Evolutionary conservation across 805 yeast genomes (phyloP).

Genomic region (Grigorovia transvaalensis): DNA sequence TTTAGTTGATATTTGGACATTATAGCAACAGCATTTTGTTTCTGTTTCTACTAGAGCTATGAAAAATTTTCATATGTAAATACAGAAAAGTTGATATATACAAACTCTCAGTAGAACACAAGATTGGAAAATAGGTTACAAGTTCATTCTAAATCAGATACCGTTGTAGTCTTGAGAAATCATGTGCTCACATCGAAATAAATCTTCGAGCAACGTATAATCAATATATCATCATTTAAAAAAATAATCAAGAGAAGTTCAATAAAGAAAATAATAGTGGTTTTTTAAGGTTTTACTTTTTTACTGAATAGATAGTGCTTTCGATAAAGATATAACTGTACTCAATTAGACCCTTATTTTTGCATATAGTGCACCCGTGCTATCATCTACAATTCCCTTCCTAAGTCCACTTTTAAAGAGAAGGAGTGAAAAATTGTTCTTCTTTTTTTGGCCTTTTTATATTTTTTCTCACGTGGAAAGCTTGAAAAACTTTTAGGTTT

Average conservation of each 20-base stretch:
- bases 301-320: too few species aligned
- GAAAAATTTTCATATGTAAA: neutral
- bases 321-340: neutral
- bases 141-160: conserved; percentile 49
- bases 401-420: too few species aligned
- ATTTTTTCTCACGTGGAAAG: too few species aligned
- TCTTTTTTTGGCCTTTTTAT: too few species aligned
- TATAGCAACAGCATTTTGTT: neutral
- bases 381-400: too few species aligned
- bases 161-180: conserved; percentile 94
- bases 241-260: neutral
- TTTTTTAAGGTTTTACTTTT: too few species aligned
- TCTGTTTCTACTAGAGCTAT: too few species aligned
- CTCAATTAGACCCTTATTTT: neutral
- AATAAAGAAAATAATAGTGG: too few species aligned
- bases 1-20: conserved; percentile 27
- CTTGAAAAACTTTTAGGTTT: too few species aligned
- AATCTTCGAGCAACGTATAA: conserved; percentile 36
- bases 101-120: neutral
- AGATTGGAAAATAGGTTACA: neutral
- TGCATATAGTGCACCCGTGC: neutral
- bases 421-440: neutral
- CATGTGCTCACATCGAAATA: conserved; percentile 54
- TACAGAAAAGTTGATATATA: too few species aligned
- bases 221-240: conserved; percentile 24